A percentile compares a stretch with the other conserved stretches of the same genome.
Evolutionary conservation across 345 rosid genomes (phyloP).

Genomic region (Nasturtium officinale): DNA sequence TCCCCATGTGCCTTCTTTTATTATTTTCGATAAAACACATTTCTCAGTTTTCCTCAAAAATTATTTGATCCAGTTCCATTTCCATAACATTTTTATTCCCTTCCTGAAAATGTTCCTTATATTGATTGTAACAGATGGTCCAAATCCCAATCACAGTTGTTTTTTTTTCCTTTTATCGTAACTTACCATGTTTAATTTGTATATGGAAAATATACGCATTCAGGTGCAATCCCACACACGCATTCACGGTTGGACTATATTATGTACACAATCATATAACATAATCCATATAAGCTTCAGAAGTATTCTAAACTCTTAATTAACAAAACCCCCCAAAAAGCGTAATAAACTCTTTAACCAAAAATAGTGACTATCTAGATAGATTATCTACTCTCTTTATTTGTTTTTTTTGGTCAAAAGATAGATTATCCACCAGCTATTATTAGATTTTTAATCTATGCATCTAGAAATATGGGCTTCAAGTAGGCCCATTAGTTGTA

Average conservation of each 20-base stretch:
- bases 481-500: background rate
- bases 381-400: background rate
- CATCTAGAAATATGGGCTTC: background rate
- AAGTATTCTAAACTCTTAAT: background rate
- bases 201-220: background rate
- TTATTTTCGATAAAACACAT: background rate
- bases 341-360: background rate
- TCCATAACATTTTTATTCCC: background rate
- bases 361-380: background rate
- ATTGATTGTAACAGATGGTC: background rate
- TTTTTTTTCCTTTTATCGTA: background rate
- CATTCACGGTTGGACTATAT: background rate
- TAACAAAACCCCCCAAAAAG: background rate
- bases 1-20: constrained; percentile 36
- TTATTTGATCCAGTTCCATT: background rate
- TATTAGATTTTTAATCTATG: background rate
- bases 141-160: background rate
- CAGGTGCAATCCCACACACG: constrained; percentile 2
- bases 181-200: background rate
- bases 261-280: background rate
- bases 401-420: too few relatives aligned
- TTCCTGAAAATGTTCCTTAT: background rate
- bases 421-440: background rate
- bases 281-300: background rate
- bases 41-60: background rate